phyloP scores from a whole-genome alignment of 306 rosid species.

The Glycyrrhiza uralensis region DNA sequence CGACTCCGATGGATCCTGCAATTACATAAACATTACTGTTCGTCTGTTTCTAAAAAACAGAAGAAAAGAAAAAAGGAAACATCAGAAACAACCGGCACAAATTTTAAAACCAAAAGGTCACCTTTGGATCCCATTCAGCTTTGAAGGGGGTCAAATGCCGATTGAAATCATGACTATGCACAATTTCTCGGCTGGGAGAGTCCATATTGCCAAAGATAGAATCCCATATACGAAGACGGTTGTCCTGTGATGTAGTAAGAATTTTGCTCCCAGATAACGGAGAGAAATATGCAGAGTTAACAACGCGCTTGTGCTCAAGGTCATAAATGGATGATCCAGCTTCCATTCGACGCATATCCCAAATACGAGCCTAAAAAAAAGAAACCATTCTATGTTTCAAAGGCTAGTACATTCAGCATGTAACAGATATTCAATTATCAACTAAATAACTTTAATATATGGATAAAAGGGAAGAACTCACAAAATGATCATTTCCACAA shows the following conservation, averaged over 20 bases:
- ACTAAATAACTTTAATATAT: neutral
- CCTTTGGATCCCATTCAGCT: constrained; percentile 99
- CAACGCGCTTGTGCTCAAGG: constrained; percentile 79
- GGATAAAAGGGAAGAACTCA: constrained; percentile 42
- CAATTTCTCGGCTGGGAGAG: constrained; percentile 93
- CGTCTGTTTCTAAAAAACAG: neutral
- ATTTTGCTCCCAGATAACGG: constrained; percentile 77
- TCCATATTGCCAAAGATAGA: constrained; percentile 79
- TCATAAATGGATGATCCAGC: constrained; percentile 55
- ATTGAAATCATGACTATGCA: constrained; percentile 90
- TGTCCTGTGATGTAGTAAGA: constrained; percentile 87
- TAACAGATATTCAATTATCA: neutral
- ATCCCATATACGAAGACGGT: constrained; percentile 91
- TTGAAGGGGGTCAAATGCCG: constrained; percentile 87
- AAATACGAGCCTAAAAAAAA: constrained; percentile 74
- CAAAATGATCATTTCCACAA: constrained; percentile 94
- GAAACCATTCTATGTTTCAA: constrained; percentile 2
- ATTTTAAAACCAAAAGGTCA: constrained; percentile 19
- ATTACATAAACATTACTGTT: neutral
- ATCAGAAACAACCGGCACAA: neutral
- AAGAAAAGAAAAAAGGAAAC: neutral
- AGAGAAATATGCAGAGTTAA: constrained; percentile 90
- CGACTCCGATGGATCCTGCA: constrained; percentile 89
- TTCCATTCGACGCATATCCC: constrained; percentile 83
- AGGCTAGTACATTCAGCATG: neutral